Evolutionary conservation across 768 basidiomycete genomes (phyloP), one percentile per base, ranked within the genome.

Genomic region (Leccinum sublutescens): DNA sequence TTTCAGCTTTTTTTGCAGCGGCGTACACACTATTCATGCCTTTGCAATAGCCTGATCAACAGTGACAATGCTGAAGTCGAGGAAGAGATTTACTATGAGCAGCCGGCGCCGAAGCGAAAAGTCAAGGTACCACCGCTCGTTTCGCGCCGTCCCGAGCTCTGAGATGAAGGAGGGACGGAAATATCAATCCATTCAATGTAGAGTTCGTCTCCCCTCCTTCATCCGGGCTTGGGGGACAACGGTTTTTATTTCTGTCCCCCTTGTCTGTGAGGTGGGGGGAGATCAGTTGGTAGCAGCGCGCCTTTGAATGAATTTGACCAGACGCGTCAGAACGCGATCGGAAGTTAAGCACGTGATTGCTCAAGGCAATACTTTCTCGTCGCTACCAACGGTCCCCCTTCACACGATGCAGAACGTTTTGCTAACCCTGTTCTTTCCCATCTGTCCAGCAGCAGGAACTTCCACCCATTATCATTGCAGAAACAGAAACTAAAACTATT

Each of bases 191-290:
- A 65, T 73, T 68, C 77, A 78, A 68, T 85, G 80, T 83, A 84
- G 76, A 83, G 84, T 89, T 84, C 82, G 88, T 89, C 84, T 83
- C 78, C 79, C 82, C 85, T 86, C 88, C 88, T 87, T 89, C 87
- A 86, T 87, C 87, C 82, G 89, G 89, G 89, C 87, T 89, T 85
- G 88, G 89, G 90, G 89, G 88, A 87, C 84, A 81, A 84, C 83
- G 85, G 86, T 81, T 78, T 79, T 78, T 76, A 49, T 60, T 81
- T 84, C 57, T 72, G 85, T 89, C 87, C 88, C 88, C 88, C 87
- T 85, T 76, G 85, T 85, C 84, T 79, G 62, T 64, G 66, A 23
- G 70, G 74, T 72, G 72, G 56, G 74, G 74, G 74, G 67, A 68
- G 70, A 66, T 65, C 69, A 68, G 68, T 76, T 73, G 72, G 75